These are phyloP conservation scores for Trebouxia gelatinosa DNA, from an alignment of 163 green algal species.

Conservation along the genomic window DNA sequence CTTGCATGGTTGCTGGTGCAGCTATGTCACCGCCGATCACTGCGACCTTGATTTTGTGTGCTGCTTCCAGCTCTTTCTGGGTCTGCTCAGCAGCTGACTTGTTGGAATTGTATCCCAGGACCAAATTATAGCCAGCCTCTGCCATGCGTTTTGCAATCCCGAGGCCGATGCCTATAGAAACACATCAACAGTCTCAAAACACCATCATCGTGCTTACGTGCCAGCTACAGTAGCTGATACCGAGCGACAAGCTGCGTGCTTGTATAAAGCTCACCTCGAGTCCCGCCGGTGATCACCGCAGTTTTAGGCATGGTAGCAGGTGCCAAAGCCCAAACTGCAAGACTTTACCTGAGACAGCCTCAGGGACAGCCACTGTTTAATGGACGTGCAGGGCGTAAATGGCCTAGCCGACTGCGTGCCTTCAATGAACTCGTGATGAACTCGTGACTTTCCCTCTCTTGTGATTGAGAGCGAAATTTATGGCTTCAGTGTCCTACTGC, in stretches of 20 bases:
- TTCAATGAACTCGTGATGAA: too few relatives aligned
- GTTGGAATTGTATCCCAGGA: conserved; percentile 31
- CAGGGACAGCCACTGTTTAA: too few relatives aligned
- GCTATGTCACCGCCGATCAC: conserved; percentile 15
- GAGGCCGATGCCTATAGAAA: not conserved
- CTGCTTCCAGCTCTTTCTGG: conserved; percentile 5
- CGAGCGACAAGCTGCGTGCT: not conserved
- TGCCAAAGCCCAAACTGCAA: too few relatives aligned
- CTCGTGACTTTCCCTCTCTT: too few relatives aligned
- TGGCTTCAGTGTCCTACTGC: too few relatives aligned
- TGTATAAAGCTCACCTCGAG: conserved; percentile 17
- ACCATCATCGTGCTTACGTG: too few relatives aligned
- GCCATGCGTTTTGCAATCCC: conserved; percentile 3
- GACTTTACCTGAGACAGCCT: too few relatives aligned
- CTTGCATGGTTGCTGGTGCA: not conserved
- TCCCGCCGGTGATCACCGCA: conserved; percentile 28
- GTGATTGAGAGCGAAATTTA: too few relatives aligned
- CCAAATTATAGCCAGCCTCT: conserved; percentile 22
- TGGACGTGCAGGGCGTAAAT: too few relatives aligned
- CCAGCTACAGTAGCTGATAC: not conserved
- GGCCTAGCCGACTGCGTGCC: too few relatives aligned
- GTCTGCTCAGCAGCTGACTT: not conserved
- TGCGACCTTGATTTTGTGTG: not conserved
- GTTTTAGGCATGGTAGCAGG: too few relatives aligned
- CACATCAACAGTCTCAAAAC: not conserved